Base-by-base conservation (phyloP, 2,329 filamentous ascomycete species). In the Apiospora pterosperma region DNA sequence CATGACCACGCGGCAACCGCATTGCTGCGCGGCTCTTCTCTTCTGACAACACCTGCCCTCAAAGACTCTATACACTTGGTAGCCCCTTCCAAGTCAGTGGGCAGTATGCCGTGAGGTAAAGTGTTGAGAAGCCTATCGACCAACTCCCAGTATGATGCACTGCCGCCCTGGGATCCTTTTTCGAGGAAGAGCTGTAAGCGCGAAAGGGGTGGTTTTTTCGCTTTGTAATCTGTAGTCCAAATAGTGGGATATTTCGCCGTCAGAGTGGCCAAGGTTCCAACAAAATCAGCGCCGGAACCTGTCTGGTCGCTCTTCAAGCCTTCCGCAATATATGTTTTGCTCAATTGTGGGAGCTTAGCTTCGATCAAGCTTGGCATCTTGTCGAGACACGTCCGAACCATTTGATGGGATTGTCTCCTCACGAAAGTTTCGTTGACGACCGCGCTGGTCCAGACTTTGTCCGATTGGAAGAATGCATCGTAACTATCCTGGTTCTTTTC, bases 121-220 rank as follows among this genome's bases (percentile, higher is more conserved):
- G 87, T 75, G 25, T 85, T 80, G 6, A 97, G 74, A 0, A 98
- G 77, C 36, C 82, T 80, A 42, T 84, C 81, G 36, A 97, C 75
- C 19, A 85, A 86, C 31, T 82, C 77, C 96, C 96, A 99, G 73
- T 90, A 97, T 11, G 83, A 85, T 4, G 83, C 78, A 0, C 87
- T 81, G 3, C 91, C 90, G n/a, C 88, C 87, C 72, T 97, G 92
- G 0, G 95, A 97, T 3, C 96, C 95, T 71, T 89, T 92, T 67
- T 91, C 89, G 7, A 98, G 80, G 69, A 96, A 96, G 10, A 88
- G 81, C 61, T 86, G 85, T 4, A 99, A 77, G 25, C 90, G 79
- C 4, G 80, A 79, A 1, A 85, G 69, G 0, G 86, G 81, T 1
- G 84, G 78, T 64, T 84, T 86, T 68, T 87, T 85, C n/a, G 80